Evolutionary conservation across 257 asterid species (phyloP).

Genomic region (Solanum stenotomum): DNA sequence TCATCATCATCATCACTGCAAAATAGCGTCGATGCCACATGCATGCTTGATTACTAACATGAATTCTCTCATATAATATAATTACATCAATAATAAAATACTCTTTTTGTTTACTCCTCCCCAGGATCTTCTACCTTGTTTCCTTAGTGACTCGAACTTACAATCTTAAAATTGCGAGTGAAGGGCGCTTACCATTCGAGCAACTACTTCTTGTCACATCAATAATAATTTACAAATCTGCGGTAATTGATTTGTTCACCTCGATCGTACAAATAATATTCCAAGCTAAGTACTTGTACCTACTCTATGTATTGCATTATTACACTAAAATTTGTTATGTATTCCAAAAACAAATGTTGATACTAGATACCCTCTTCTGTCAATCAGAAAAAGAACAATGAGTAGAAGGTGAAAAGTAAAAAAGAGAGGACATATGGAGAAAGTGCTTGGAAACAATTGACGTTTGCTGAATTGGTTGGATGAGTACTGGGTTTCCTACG

Average conservation of each 20-base stretch:
- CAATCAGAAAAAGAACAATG: neutral
- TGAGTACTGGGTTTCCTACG: neutral
- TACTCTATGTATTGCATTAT: neutral
- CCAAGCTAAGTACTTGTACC: neutral
- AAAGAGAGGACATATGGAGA: neutral
- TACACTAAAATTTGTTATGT: neutral
- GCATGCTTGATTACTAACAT: neutral
- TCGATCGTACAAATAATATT: neutral
- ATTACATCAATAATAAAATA: neutral
- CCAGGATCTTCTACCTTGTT: accelerated
- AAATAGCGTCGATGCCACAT: neutral
- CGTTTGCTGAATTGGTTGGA: neutral
- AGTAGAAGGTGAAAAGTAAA: neutral
- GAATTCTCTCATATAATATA: neutral
- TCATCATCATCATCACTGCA: neutral
- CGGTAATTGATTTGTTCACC: neutral
- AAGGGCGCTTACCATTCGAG: accelerated
- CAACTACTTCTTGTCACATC: neutral
- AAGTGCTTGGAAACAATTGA: neutral
- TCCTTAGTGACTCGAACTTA: neutral
- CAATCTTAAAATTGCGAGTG: no score
- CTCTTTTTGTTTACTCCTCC: neutral
- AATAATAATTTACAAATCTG: neutral
- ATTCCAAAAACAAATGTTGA: neutral
- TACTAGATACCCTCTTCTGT: neutral